Evolutionary conservation across 345 rosid genomes (phyloP), one percentile per base, ranked within the genome.

Genomic region (Eucalyptus virginea): DNA sequence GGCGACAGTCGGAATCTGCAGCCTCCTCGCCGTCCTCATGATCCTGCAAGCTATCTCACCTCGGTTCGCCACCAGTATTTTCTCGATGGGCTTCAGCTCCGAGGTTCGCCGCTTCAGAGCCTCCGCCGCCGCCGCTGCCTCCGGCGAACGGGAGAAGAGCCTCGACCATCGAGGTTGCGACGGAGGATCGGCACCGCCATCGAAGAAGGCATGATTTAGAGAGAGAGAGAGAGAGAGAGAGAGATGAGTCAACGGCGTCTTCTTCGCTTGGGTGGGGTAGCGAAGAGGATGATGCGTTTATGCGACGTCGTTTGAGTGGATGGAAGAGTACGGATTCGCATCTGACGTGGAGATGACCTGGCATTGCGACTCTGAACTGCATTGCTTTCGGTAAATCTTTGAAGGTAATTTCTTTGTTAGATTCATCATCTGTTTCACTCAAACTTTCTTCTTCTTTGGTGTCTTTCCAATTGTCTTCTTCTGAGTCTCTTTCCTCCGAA

Each of bases 41-140:
- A 97, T 93, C 92, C 99, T 91, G 92, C 98, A 95, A 88, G 99
- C 98, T 45, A 97, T 95, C 90, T 96, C 98, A 49, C 99, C 99
- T 91, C 99, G 92, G 92, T 98, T 97, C 45, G 99, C 99, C 65
- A 98, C 95, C 87, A 98, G 86, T 87, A 97, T 89, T 92, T 96
- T 98, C 91, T 98, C 98, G 60, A 98, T 94, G 51, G 92, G 93
- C 88, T 67, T 67, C 80, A 40, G n/a, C 80, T 32, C 32, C 40
- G 8, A 67, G 80, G 80, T 40, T 40, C 40, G 40, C 40, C 32
- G 11, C 80, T 32, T 32, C 81, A 52, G 13, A 47, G 48, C 48
- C 48, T 3, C 11, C 16, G 2, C 81, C 89, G 89, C 19, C 32
- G 21, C 65, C 28, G 88, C 48, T 47, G 37, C 6, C 44, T 8